Evolutionary conservation across 1,284 basidiomycete species (phyloP), one percentile per base, ranked within the genome.

Genomic region (Puccinia hordei): DNA sequence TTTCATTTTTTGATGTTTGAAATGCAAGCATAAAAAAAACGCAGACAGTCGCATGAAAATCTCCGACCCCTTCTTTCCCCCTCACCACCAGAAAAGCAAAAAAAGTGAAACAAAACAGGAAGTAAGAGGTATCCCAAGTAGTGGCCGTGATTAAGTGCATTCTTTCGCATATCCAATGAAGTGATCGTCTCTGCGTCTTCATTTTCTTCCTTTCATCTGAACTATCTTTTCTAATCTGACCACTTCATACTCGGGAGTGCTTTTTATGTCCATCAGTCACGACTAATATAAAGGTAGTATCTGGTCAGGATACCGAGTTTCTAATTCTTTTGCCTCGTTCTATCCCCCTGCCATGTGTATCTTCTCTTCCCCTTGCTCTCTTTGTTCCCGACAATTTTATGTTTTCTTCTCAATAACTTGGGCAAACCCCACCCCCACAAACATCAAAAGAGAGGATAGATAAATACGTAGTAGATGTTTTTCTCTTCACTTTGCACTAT

Each of bases 1-100:
- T 53, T 68, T 77, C 75, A 46, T 77, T 77, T 57, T 69, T 61
- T 53, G 75, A 77, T 57, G 51, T 77, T 77, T 76, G 33, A 76
- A 35, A 38, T 30, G 27, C 46, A 49, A 75, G 35, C 17, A 72
- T 4, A 24, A 35, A 53, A 13, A 38, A 38, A 33, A 55, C 0
- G 27, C 5, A 57, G 17, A 41, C 38, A 41, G 38, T 4, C 12
- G 6, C 38, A 41, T 41, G 38, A 41, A 41, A 41, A 41, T 12
- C 38, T 12, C 38, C 38, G 24, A 15, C 27, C 41, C 22, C 38
- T 8, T 19, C 33, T 9, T 35, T 49, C 59, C 33, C 59, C 12
- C 22, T 24, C 15, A 2, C 17, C 17, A 13, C 15, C 13, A 5
- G 17, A 49, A 19, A 49, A 10, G 17, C 8, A 49, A 49, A 63